These are phyloP conservation scores for Penicillium sp. DNA, from an alignment of 2,329 filamentous ascomycete species.

Conservation along the genomic window DNA sequence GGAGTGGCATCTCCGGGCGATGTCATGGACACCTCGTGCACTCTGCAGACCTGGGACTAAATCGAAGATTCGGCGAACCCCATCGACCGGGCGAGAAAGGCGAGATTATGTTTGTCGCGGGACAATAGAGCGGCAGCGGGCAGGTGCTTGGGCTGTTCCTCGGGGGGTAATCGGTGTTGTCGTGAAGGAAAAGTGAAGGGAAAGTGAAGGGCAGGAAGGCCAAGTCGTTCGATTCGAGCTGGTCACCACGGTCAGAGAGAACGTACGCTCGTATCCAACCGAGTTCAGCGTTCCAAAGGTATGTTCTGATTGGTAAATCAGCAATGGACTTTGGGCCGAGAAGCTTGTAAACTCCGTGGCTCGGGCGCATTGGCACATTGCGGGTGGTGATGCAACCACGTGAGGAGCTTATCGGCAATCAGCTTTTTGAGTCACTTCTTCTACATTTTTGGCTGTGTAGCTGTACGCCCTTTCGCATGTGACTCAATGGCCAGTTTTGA, in stretches of 20 bases:
- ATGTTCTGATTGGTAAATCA: background rate
- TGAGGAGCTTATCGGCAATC: slow-evolving; percentile 28
- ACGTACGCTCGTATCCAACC: background rate
- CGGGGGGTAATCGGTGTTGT: slow-evolving; percentile 15
- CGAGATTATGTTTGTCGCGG: background rate
- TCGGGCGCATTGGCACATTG: slow-evolving; percentile 12
- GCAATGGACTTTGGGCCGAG: slow-evolving; percentile 1
- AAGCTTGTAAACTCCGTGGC: slow-evolving; percentile 6
- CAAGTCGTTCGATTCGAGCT: slow-evolving; percentile 19
- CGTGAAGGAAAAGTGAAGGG: slow-evolving; percentile 7
- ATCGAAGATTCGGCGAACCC: slow-evolving; percentile 28
- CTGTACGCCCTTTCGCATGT: background rate
- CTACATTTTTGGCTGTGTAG: background rate
- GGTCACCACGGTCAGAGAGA: slow-evolving; percentile 7
- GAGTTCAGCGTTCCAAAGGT: background rate
- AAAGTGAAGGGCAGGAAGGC: slow-evolving; percentile 5
- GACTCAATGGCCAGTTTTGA: slow-evolving; percentile 23
- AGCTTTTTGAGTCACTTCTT: slow-evolving; percentile 16
- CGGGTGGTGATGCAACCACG: slow-evolving; percentile 29
- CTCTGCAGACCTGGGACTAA: slow-evolving; percentile 25
- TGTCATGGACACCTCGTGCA: slow-evolving; percentile 62
- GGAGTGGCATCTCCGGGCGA: slow-evolving; percentile 65
- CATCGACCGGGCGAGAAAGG: slow-evolving; percentile 29
- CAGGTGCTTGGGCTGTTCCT: slow-evolving; percentile 11
- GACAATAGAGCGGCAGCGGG: background rate